These are phyloP conservation scores for Albizia julibrissin DNA, from an alignment of 306 rosid species.

Conservation along the genomic window DNA sequence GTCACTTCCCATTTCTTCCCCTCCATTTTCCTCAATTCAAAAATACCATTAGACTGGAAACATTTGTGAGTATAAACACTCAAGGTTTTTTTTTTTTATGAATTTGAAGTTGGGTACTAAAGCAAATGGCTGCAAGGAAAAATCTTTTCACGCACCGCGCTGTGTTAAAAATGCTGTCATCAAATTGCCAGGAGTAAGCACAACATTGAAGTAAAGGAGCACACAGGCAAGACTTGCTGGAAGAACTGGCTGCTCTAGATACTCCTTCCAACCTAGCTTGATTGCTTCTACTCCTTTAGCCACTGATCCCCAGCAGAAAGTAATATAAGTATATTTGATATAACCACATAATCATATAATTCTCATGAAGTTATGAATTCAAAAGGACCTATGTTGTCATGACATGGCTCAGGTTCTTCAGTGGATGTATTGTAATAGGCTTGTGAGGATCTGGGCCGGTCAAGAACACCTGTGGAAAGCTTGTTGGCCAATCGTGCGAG, in stretches of 20 bases:
- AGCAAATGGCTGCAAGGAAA: not conserved
- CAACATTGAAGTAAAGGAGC: slow-evolving; percentile 81
- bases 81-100: not conserved
- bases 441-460: slow-evolving; percentile 75
- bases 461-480: slow-evolving; percentile 96
- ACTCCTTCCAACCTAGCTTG: slow-evolving; percentile 92
- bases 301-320: slow-evolving; percentile 54
- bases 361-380: slow-evolving; percentile 7
- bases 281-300: slow-evolving; percentile 76
- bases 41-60: not conserved
- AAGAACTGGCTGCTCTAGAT: slow-evolving; percentile 87
- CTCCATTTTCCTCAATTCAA: not conserved
- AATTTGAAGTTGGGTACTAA: slow-evolving; percentile 7
- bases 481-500: slow-evolving; percentile 79
- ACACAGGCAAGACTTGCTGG: slow-evolving; percentile 96
- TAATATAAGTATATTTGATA: slow-evolving; percentile 30
- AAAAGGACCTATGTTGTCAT: slow-evolving; percentile 59
- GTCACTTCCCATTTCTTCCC: not conserved
- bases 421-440: slow-evolving; percentile 49
- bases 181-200: slow-evolving; percentile 95
- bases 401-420: slow-evolving; percentile 49
- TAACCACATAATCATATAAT: not conserved
- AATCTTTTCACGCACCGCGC: slow-evolving; percentile 58
- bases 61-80: not conserved
- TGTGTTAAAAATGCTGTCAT: slow-evolving; percentile 94